Base-by-base conservation (phyloP, 495 filamentous ascomycete genomes). In the Tuber aestivum region DNA sequence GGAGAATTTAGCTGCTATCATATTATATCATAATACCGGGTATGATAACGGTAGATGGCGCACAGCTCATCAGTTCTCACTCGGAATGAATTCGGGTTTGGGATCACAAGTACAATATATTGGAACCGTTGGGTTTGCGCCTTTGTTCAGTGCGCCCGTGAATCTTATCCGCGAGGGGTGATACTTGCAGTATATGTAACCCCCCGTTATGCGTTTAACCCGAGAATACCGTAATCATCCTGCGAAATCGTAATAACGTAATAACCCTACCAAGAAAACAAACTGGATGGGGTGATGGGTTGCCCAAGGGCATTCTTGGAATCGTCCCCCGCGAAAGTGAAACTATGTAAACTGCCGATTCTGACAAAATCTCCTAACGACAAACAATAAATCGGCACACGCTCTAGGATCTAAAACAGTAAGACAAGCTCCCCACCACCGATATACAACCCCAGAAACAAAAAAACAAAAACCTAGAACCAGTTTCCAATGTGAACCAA, bases 401-500 rank as follows among this genome's bases (percentile, higher is more conserved):
- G 7, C 35, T 65, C 27, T 65, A 65, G 56, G 32, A 65, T 65
- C 27, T 65, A 65, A 65, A 18, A 12, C 5, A 45, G 23, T 44
- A 44, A 45, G 41, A 35, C 18, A n/a, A 45, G 70, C 70, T n/a
- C 70, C 18, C 37, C 37, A 18, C 70, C 70, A 4, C 38, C 21
- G 56, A 7, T 70, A 68, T 20, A 35, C 27, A 65, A 3, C n/a
- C 23, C 41, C 41, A 6, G 50, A 35, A 42, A n/a, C n/a, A n/a
- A n/a, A n/a, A n/a, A n/a, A n/a, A n/a, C n/a, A n/a, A 27, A 12
- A 9, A 16, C 32, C 74, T 79, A 79, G 70, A 75, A 81, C 38
- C 81, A 82, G 6, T 32, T 76, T 41, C 80, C 80, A 32, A 82
- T 72, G 65, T 80, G 83, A 1, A 83, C 85, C 41, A 87, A 75